Evolutionary conservation across 768 basidiomycete species (phyloP).

Genomic region (Termitomyces sp.): DNA sequence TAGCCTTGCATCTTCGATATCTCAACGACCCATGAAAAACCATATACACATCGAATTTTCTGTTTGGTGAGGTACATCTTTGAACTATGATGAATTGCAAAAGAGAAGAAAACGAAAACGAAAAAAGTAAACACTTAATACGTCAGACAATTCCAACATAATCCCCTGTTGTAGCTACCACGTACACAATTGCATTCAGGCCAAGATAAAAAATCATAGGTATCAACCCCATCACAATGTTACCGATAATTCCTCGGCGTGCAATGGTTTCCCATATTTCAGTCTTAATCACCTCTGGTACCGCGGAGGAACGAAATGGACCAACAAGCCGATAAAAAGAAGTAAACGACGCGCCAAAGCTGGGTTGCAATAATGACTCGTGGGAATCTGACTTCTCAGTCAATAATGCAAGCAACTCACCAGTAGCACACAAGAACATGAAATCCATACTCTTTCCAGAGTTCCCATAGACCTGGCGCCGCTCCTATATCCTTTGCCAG

Average conservation of each 20-base stretch:
- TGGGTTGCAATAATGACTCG: conserved; percentile 13
- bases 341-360: conserved; percentile 57
- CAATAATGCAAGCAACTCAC: conserved; percentile 23
- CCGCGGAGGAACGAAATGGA: conserved; percentile 37
- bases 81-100: no score
- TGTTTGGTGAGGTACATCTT: no score
- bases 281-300: conserved; percentile 40
- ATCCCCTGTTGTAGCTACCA: background rate
- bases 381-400: background rate
- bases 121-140: no score
- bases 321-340: conserved; percentile 54
- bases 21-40: no score
- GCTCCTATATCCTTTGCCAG: conserved; percentile 54
- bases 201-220: conserved; percentile 41
- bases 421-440: conserved; percentile 51
- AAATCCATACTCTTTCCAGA: conserved; percentile 44
- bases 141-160: background rate
- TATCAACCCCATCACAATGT: conserved; percentile 53
- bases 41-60: no score
- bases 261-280: conserved; percentile 60
- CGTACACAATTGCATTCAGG: conserved; percentile 9
- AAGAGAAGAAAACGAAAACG: no score
- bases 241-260: conserved; percentile 48
- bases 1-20: no score
- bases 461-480: conserved; percentile 41